A percentile compares a stretch with the other conserved stretches of the same genome.
Evolutionary conservation across 352 stramenopile species (phyloP).

Genomic region (Phytophthora lateralis): DNA sequence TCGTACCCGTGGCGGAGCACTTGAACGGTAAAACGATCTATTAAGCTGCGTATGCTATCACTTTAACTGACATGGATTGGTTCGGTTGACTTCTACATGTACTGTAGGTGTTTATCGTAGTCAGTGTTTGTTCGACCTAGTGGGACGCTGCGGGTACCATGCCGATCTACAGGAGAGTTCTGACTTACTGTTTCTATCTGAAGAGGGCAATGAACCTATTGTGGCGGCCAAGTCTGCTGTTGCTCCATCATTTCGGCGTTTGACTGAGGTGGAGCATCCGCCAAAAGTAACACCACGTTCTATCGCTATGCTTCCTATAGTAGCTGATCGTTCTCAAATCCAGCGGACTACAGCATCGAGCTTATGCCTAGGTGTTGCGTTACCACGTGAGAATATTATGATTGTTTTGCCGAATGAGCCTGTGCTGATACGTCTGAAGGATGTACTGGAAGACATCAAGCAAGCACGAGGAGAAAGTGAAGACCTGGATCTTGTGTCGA

Average conservation of each 20-base stretch:
- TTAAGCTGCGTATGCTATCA: neutral
- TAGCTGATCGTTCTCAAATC: neutral
- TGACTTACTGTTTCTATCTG: constrained; percentile 33
- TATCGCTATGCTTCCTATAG: constrained; percentile 7
- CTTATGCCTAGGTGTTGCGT: neutral
- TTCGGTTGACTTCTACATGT: constrained; percentile 2
- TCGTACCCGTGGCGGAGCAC: constrained; percentile 15
- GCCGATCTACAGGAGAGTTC: constrained; percentile 28
- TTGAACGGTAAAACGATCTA: constrained; percentile 14
- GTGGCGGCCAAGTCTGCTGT: constrained; percentile 11
- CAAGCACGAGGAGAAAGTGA: neutral
- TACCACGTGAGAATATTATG: constrained; percentile 2
- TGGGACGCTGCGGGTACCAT: constrained; percentile 39
- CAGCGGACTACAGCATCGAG: neutral
- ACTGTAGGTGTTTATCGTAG: constrained; percentile 18
- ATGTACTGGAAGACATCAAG: constrained; percentile 23
- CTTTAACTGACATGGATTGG: neutral
- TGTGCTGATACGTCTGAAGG: constrained; percentile 16
- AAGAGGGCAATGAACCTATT: constrained; percentile 25
- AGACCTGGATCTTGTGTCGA: constrained; percentile 17
- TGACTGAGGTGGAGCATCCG: constrained; percentile 1
- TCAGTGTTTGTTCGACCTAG: constrained; percentile 32
- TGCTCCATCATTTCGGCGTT: constrained; percentile 16
- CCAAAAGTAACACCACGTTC: neutral
- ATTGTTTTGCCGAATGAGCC: constrained; percentile 2